Conservation (phyloP, 2,329 filamentous ascomycete genomes). For the Ceratocystiopsis brevicomis region DNA sequence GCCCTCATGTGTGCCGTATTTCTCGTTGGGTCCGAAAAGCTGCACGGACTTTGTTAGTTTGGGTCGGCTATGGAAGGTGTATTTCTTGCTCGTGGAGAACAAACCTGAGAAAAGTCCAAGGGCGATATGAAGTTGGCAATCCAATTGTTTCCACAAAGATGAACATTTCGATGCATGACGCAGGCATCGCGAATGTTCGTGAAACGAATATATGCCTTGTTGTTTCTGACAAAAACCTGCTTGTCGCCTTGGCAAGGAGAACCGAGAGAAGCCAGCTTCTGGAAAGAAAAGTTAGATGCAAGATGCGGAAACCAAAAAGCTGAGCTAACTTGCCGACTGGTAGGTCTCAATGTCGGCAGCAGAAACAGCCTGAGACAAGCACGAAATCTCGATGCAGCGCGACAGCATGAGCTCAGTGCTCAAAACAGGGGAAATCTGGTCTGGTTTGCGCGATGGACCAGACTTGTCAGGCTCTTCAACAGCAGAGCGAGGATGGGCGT, state of each 20-base stretch:
- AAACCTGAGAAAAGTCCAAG: conserved; percentile 24
- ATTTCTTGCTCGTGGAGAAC: neutral
- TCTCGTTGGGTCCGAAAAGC: conserved; percentile 14
- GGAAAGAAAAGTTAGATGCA: conserved; percentile 7
- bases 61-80: neutral
- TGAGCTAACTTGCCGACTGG: conserved; percentile 20
- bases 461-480: conserved; percentile 6
- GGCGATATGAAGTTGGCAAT: conserved; percentile 24
- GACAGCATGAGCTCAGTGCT: conserved; percentile 28
- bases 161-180: conserved; percentile 27
- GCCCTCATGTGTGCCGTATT: conserved; percentile 29
- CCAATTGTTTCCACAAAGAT: conserved; percentile 27
- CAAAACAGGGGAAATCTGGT: conserved; percentile 18
- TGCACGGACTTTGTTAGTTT: conserved; percentile 2
- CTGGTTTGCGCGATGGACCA: conserved; percentile 10
- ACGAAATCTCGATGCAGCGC: conserved; percentile 24
- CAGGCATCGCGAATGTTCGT: conserved; percentile 41
- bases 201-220: conserved; percentile 35
- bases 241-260: conserved; percentile 19
- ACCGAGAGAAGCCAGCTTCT: conserved; percentile 23
- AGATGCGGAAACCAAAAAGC: neutral
- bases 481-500: conserved; percentile 1
- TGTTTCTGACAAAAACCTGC: conserved; percentile 18
- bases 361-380: conserved; percentile 13
- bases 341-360: conserved; percentile 23